Evolutionary conservation across 176 grass and related monocot species (phyloP), one percentile per base, ranked within the genome.

Genomic region (Carex myosuroides): DNA sequence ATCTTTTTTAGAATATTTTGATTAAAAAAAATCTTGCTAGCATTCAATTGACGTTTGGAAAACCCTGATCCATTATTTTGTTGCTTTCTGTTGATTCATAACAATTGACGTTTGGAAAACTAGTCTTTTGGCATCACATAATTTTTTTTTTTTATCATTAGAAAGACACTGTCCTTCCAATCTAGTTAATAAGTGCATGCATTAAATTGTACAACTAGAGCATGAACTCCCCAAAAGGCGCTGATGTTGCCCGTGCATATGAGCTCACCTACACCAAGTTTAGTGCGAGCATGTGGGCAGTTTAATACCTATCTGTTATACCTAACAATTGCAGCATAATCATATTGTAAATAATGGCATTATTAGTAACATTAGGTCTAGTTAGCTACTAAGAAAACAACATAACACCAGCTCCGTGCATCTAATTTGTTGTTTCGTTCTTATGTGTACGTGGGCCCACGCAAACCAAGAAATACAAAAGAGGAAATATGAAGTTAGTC

Each of bases 311-410:
- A 64, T 62, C 80, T 82, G 80, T 82, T 61, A 82, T 82, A 82
- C 80, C 80, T 64, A 82, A 82, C 80, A 82, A 14, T 52, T 29
- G 46, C 29, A 78, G 26, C 73, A 57, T 56, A 78, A 78, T 33
- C 52, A 78, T 78, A 55, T 57, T 52, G 52, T 55, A 57, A 67
- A 81, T 81, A 81, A 0, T 82, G 80, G 21, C 80, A 64, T 82
- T 82, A 82, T 75, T 75, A 75, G 46, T 16, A 75, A 75, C 2
- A 82, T 82, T 82, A 82, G 80, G 58, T 82, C 60, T 67, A 66
- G 62, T 82, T 82, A 64, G 21, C 80, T 82, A 39, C 60, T 48
- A 66, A 82, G 80, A 82, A 64, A 82, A 82, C 80, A 82, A 82
- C 80, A 82, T 82, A 64, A 82, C 53, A 82, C 80, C 80, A 82